phyloP scores from a whole-genome alignment of 768 basidiomycete species.

The Collybia sp. region DNA sequence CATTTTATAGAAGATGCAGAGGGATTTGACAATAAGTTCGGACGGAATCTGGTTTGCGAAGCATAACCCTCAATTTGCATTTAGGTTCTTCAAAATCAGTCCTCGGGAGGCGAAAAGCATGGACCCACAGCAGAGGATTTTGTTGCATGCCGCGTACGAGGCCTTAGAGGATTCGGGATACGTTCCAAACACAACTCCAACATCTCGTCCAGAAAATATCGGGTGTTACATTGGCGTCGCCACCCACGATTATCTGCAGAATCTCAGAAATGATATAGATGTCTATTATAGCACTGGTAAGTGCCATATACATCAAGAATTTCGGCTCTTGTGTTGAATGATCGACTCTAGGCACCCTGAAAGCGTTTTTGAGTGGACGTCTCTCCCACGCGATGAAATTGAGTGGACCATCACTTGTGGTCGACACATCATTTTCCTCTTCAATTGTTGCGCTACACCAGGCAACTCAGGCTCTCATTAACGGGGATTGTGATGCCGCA shows the following conservation, averaged over 20 bases:
- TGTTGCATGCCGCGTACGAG: slow-evolving; percentile 62
- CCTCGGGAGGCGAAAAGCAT: slow-evolving; percentile 72
- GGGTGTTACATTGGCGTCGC: slow-evolving; percentile 66
- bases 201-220: slow-evolving; percentile 48
- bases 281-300: slow-evolving; percentile 69
- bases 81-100: slow-evolving; percentile 63
- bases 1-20: slow-evolving; percentile 59
- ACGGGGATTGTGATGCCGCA: slow-evolving; percentile 61
- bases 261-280: slow-evolving; percentile 59
- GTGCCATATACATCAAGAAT: slow-evolving; percentile 6
- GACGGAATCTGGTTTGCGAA: background rate
- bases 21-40: slow-evolving; percentile 57
- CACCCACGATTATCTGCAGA: slow-evolving; percentile 66
- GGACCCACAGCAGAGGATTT: slow-evolving; percentile 72
- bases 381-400: slow-evolving; percentile 66
- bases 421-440: slow-evolving; percentile 76
- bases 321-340: background rate
- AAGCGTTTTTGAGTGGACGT: slow-evolving; percentile 66
- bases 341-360: slow-evolving; percentile 50
- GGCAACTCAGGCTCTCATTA: slow-evolving; percentile 59
- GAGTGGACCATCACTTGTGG: slow-evolving; percentile 64
- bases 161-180: slow-evolving; percentile 72
- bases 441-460: slow-evolving; percentile 65
- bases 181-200: slow-evolving; percentile 50
- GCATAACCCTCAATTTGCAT: background rate